Percentiles rank a stretch among this genome's conserved stretches.
Evolutionary conservation across 2,329 filamentous ascomycete species (phyloP).

Genomic region (Talaromyces sp.): DNA sequence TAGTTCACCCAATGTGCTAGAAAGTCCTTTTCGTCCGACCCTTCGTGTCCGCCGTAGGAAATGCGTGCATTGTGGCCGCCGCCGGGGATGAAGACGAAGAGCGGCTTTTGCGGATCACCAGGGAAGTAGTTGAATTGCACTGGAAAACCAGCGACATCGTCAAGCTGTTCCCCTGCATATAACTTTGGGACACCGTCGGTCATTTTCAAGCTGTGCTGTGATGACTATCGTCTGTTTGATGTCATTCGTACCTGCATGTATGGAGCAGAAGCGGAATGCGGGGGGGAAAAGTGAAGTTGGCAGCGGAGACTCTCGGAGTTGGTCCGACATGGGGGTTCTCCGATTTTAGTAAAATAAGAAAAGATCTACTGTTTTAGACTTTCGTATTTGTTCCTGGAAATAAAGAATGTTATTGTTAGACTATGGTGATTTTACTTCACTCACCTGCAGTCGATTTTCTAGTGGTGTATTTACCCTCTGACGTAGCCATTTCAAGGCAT

Average conservation of each 20-base stretch:
- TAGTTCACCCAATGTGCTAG: conserved; percentile 16
- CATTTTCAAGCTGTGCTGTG: background rate
- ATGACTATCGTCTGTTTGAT: background rate
- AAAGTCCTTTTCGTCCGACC: conserved; percentile 13
- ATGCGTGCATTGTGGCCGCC: conserved; percentile 16
- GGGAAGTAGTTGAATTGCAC: conserved; percentile 11
- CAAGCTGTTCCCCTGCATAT: conserved; percentile 10
- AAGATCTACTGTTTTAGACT: no score
- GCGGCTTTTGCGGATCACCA: conserved; percentile 6
- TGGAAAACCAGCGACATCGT: conserved; percentile 4
- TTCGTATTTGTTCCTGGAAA: no score
- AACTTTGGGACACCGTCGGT: background rate
- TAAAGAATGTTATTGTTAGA: no score
- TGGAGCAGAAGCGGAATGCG: background rate
- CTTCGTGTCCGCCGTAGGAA: conserved; percentile 19
- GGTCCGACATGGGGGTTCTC: background rate
- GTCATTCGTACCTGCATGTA: background rate
- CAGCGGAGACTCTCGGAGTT: background rate
- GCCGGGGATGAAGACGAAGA: conserved; percentile 18
- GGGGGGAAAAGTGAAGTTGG: background rate
- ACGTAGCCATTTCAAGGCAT: background rate
- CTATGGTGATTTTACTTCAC: background rate
- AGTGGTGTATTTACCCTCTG: background rate
- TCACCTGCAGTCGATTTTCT: background rate
- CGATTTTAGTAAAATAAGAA: no score